Base-by-base conservation (phyloP, 352 stramenopile species). In the Lagenidium giganteum region DNA sequence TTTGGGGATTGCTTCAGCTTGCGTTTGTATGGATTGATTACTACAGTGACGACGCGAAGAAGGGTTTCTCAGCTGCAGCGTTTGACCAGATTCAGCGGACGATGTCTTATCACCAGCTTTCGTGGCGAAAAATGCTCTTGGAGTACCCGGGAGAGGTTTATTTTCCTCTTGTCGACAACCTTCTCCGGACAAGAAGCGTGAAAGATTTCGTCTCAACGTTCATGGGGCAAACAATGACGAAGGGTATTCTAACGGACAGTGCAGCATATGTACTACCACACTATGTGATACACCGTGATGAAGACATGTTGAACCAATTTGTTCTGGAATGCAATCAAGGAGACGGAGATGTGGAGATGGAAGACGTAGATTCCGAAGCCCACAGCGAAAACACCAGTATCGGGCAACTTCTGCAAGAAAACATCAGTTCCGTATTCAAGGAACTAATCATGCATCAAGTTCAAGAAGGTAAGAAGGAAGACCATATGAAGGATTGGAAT, bases 391-490 rank as follows among this genome's bases (percentile, higher is more conserved):
- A 18, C 12, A 51, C 32, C 17, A 64, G 40, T 14, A 51, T 70
- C 29, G 53, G 42, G 20, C 22, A 53, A 27, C 42, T 72, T 30
- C 39, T 72, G 5, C 32, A 51, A 24, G 28, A 49, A 17, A 53
- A 66, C n/a, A 64, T 69, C 7, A 49, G 40, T 23, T 57, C 51
- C 13, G 45, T 68, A 5, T 42, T 68, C 33, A 68, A 68, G 26
- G 61, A 70, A 37, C 46, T 70, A 14, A 63, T 70, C 32, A 66
- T 70, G 13, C 57, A 63, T 42, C 61, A 70, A 47, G 44, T 66
- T 8, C 40, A 70, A 36, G 48, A 36, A 4, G 54, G 46, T 17
- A 64, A 61, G 28, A 69, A 68, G 20, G 51, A 54, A 2, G 57
- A 67, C 20, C 22, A 36, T 18, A 51, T 54, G 17, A 60, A 60